A percentile compares a stretch with the other conserved stretches of the same genome.
Evolutionary conservation across 495 filamentous ascomycete species (phyloP).

Genomic region (Tuber umbilicatum): DNA sequence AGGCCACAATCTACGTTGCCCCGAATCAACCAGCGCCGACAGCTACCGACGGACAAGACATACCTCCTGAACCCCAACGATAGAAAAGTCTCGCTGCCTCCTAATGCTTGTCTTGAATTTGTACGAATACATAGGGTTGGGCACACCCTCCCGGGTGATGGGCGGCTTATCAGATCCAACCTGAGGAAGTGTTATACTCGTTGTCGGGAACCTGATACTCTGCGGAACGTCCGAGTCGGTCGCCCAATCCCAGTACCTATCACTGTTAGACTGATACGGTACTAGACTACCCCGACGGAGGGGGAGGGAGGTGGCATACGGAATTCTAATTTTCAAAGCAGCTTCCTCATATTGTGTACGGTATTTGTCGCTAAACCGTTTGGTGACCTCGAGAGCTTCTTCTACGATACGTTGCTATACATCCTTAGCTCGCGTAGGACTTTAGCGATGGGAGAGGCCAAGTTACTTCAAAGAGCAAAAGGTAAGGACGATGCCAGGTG

Average conservation of each 20-base stretch:
- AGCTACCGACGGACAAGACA: not conserved
- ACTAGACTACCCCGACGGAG: not conserved
- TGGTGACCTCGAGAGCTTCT: slow-evolving; percentile 6
- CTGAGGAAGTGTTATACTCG: slow-evolving; percentile 8
- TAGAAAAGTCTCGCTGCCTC: slow-evolving; percentile 5
- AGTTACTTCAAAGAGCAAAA: slow-evolving; percentile 16
- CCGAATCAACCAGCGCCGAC: not conserved
- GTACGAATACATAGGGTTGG: slow-evolving; percentile 18
- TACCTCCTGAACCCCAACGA: not conserved
- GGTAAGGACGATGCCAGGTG: slow-evolving; percentile 21
- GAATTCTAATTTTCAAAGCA: slow-evolving; percentile 12
- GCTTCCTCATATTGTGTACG: not conserved
- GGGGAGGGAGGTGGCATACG: not conserved
- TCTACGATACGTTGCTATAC: slow-evolving; percentile 17
- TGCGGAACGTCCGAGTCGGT: slow-evolving; percentile 10
- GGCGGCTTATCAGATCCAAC: not conserved
- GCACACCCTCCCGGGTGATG: not conserved
- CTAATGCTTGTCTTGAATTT: not conserved
- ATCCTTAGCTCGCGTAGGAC: not conserved
- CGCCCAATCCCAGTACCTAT: slow-evolving; percentile 17
- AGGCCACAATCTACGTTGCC: not conserved
- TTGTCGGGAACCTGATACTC: not conserved
- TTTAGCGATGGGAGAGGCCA: not conserved
- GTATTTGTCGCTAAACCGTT: not conserved
- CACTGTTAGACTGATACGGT: not conserved